Base-by-base conservation (phyloP, 352 stramenopile genomes). In the Phytopythium ostracodes region DNA sequence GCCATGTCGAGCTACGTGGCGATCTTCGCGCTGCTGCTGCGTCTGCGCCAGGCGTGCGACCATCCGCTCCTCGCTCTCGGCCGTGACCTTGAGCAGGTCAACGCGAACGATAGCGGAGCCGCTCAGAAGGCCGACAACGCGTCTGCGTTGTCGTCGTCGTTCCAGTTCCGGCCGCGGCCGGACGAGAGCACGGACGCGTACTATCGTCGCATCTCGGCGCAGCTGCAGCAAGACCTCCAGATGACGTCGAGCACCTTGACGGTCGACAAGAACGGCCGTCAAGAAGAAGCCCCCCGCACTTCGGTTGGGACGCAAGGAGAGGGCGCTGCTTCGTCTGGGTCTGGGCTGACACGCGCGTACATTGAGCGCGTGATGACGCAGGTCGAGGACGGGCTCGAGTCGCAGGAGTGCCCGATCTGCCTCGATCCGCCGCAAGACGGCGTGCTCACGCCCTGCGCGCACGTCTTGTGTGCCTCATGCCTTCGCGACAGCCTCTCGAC, bases 31-130 rank as follows among this genome's bases (percentile, higher is more conserved):
- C 69, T 97, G 27, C 67, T 97, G 50, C 57, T 97, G 50, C 80
- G 88, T 1, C 76, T 97, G 8, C 86, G 91, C 10, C 91, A 97
- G 72, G 91, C 91, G 17, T 97, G 91, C 49, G 74, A 97, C 73
- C 89, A 97, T 56, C 91, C 91, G 33, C 87, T 96, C 46, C 72
- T 97, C 4, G 88, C 89, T 1, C 69, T 96, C 2, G 83, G 86
- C 15, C 78, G 84, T 29, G 64, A 90, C 56, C 75, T 81, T 12
- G 72, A 92, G 33, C 68, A 87, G 55, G 66, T 67, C n/a, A 11
- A 58, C 75, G n/a, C n/a, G n/a, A n/a, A n/a, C 43, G 63, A 66
- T 8, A 14, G 17, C 42, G 50, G 4, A 36, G 42, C 38, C 55
- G 35, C 18, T 0, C 38, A 44, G 24, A 44, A 49, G 15, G 20